Percentiles rank a stretch among this genome's conserved stretches.
Conservation (phyloP, 2,329 filamentous ascomycete species). For the Exophiala calicioides region DNA sequence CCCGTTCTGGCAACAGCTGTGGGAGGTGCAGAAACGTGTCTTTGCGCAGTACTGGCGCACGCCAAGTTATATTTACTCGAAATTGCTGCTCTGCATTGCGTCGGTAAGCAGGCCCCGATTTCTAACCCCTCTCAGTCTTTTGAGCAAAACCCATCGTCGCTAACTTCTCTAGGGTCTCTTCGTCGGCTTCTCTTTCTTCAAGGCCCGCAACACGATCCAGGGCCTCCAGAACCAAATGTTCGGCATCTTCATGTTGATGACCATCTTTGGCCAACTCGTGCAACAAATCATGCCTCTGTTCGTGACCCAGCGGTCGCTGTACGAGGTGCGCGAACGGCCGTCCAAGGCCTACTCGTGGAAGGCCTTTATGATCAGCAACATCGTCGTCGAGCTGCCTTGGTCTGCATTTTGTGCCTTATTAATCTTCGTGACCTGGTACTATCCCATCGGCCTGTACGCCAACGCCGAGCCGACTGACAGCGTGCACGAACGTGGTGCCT, state of each 20-base stretch:
- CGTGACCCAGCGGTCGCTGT: constrained; percentile 70
- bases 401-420: constrained; percentile 65
- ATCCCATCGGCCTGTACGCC: constrained; percentile 63
- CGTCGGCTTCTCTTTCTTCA: constrained; percentile 82
- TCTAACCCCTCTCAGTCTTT: too few species aligned
- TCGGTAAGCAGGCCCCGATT: too few species aligned
- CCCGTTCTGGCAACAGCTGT: constrained; percentile 67
- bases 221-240: constrained; percentile 92
- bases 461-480: constrained; percentile 43
- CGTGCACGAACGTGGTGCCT: constrained; percentile 57
- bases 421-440: constrained; percentile 79
- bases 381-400: constrained; percentile 71
- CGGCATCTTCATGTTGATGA: constrained; percentile 80
- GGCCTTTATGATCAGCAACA: constrained; percentile 72
- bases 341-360: constrained; percentile 76
- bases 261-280: constrained; percentile 67
- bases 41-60: constrained; percentile 93
- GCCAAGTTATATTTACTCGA: constrained; percentile 85
- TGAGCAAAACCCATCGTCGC: constrained; percentile 20
- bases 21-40: constrained; percentile 69
- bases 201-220: constrained; percentile 71
- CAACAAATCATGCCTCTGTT: constrained; percentile 72
- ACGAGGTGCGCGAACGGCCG: constrained; percentile 72
- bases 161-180: constrained; percentile 61
- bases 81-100: constrained; percentile 66